Evolutionary conservation across 2,329 filamentous ascomycete species (phyloP).

Genomic region (Scedosporium minutisporum): DNA sequence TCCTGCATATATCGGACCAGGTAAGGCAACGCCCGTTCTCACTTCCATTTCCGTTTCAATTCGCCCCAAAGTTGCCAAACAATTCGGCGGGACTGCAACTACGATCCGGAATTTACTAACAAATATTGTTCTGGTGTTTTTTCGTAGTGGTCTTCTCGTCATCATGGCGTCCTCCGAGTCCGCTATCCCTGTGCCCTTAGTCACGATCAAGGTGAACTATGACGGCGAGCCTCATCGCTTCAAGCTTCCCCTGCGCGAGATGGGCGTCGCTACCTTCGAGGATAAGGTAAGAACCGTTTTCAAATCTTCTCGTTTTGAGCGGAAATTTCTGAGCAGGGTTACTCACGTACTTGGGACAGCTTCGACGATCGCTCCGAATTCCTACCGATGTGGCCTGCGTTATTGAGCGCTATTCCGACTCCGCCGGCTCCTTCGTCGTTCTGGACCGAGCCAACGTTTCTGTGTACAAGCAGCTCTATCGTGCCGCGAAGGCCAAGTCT

Average conservation of each 20-base stretch:
- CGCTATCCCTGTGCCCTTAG: slow-evolving; percentile 19
- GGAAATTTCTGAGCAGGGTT: neutral
- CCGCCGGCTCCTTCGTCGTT: slow-evolving; percentile 67
- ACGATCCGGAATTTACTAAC: too few species aligned
- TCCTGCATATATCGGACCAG: neutral
- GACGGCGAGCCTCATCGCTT: slow-evolving; percentile 70
- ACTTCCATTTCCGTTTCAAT: neutral
- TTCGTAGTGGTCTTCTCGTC: neutral
- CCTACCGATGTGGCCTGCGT: slow-evolving; percentile 31
- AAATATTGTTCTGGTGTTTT: too few species aligned
- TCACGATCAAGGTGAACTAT: slow-evolving; percentile 78
- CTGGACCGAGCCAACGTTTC: slow-evolving; percentile 68
- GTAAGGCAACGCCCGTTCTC: neutral
- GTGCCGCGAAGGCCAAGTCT: slow-evolving; percentile 93
- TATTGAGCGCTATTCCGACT: slow-evolving; percentile 94
- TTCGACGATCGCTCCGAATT: slow-evolving; percentile 26
- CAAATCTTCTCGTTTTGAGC: neutral
- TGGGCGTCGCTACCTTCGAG: slow-evolving; percentile 64
- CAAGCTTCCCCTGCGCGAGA: slow-evolving; percentile 81
- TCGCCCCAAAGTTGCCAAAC: too few species aligned
- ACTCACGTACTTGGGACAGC: slow-evolving; percentile 12
- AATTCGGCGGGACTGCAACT: too few species aligned
- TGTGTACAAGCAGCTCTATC: slow-evolving; percentile 93
- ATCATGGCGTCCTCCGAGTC: neutral
- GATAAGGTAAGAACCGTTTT: slow-evolving; percentile 58